Conservation (phyloP, 2,329 filamentous ascomycete species). For the Pseudogymnoascus sp. region DNA sequence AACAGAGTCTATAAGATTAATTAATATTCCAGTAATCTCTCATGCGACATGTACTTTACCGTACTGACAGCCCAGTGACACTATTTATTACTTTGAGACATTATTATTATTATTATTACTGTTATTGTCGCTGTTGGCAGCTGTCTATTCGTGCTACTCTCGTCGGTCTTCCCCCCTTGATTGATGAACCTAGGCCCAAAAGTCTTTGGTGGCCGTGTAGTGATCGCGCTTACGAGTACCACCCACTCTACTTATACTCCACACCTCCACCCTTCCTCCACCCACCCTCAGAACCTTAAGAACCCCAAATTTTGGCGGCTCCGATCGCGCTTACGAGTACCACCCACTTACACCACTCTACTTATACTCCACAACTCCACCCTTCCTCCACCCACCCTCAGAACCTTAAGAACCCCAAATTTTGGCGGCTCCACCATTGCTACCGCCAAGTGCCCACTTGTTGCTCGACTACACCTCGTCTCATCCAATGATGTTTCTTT, state of each 20-base stretch:
- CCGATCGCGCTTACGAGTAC: conserved; percentile 1
- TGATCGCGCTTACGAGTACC: neutral
- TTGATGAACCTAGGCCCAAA: neutral
- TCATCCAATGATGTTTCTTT: conserved; percentile 1
- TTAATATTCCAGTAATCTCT: neutral
- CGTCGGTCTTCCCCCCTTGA: neutral
- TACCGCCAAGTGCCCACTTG: conserved; percentile 2
- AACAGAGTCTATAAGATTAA: neutral
- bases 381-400: neutral
- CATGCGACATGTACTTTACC: neutral
- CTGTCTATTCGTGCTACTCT: neutral
- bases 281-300: conserved; percentile 1
- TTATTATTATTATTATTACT: neutral
- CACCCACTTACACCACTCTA: neutral
- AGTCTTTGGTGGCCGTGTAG: neutral
- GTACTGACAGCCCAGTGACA: neutral
- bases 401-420: conserved; percentile 7
- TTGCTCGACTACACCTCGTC: neutral
- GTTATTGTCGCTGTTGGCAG: neutral
- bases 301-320: conserved; percentile 6
- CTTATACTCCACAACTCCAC: neutral
- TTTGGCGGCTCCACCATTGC: conserved; percentile 3
- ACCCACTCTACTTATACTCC: neutral
- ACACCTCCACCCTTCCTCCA: neutral
- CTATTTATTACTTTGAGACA: neutral